Percentiles rank a stretch among this genome's conserved stretches.
Conservation (phyloP, 768 basidiomycete genomes). For the Piloderma croceum region DNA sequence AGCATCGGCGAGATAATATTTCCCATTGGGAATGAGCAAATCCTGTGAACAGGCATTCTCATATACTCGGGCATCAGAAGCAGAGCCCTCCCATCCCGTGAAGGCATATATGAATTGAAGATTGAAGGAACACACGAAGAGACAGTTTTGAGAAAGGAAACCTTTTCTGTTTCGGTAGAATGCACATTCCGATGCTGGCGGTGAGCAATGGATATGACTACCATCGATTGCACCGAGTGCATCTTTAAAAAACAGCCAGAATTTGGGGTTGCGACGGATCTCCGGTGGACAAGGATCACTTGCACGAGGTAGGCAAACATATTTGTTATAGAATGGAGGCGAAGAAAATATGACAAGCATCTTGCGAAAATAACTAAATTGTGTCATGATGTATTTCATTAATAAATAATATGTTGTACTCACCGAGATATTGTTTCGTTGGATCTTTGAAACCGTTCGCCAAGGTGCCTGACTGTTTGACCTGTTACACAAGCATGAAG, state of each 20-base stretch:
- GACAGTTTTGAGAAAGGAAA: constrained; percentile 22
- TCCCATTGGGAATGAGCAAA: too few species aligned
- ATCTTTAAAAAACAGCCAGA: constrained; percentile 28
- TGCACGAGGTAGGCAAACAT: constrained; percentile 13
- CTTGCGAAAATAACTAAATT: constrained; percentile 27
- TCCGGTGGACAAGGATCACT: constrained; percentile 11
- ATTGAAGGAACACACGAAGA: too few species aligned
- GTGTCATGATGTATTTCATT: constrained; percentile 9
- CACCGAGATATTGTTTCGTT: constrained; percentile 15
- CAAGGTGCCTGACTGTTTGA: too few species aligned
- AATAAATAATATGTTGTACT: constrained; percentile 4
- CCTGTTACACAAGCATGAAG: too few species aligned
- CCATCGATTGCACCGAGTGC: constrained; percentile 32
- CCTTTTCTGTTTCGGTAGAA: constrained; percentile 19
- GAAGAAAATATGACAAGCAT: constrained; percentile 24
- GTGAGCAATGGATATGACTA: constrained; percentile 23
- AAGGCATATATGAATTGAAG: too few species aligned
- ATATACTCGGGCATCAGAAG: too few species aligned
- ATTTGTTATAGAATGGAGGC: constrained; percentile 22
- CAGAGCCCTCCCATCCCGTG: too few species aligned
- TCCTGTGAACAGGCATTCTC: too few species aligned
- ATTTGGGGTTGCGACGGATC: constrained; percentile 22
- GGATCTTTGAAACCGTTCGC: too few species aligned
- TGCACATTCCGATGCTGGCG: constrained; percentile 10
- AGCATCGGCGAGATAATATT: too few species aligned